Evolutionary conservation across 371 early-diverging fungal genomes (phyloP).

Genomic region (Mucor velutinosus): DNA sequence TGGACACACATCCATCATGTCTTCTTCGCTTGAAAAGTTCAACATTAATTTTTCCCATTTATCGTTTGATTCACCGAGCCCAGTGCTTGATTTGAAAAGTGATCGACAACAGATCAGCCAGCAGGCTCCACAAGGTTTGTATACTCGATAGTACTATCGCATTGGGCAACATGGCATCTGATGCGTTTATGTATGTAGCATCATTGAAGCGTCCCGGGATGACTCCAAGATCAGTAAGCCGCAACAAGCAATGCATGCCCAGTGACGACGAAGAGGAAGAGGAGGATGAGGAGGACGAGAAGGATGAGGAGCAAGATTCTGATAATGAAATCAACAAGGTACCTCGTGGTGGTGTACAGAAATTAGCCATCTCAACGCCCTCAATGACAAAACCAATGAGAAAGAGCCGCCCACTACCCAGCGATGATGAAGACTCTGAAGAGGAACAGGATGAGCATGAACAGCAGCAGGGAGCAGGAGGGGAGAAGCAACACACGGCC

Average conservation of each 20-base stretch:
- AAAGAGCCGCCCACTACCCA: slow-evolving; percentile 28
- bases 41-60: not conserved
- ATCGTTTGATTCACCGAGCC: slow-evolving; percentile 7
- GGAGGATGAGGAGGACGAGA: slow-evolving; percentile 31
- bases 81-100: not conserved
- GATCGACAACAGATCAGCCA: not conserved
- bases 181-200: not conserved
- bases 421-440: slow-evolving; percentile 41
- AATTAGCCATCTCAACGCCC: not conserved
- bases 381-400: slow-evolving; percentile 2
- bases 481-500: not conserved
- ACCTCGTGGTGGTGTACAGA: not conserved
- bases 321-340: not conserved
- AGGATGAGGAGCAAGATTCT: not conserved
- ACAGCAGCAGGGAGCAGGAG: not conserved
- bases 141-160: not conserved
- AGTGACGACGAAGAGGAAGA: slow-evolving; percentile 48
- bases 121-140: slow-evolving; percentile 6
- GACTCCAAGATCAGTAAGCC: slow-evolving; percentile 13
- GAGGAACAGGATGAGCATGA: not conserved
- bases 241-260: slow-evolving; percentile 45
- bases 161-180: not conserved
- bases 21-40: not conserved
- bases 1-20: not conserved
- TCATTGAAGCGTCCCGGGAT: not conserved